Evolutionary conservation across 2,329 filamentous ascomycete species (phyloP), one percentile per base, ranked within the genome.

Genomic region (Cyclaneusma minus): DNA sequence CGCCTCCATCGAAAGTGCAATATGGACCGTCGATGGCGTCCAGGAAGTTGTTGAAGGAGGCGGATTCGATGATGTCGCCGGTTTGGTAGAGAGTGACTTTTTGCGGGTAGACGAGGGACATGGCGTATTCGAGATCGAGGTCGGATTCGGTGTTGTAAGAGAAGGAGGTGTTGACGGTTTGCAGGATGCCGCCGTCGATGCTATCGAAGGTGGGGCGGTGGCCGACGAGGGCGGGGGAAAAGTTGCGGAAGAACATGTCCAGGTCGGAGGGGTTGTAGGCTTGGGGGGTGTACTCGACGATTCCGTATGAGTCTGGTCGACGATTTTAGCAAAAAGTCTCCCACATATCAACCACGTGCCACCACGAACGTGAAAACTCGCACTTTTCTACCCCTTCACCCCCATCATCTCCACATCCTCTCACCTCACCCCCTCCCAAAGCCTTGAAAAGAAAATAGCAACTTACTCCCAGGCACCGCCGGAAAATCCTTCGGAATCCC

Each of bases 91-190:
- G 42, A 16, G 56, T 56, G 13, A 60, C 52, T 7, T 51, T 48
- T 36, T 69, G 62, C 2, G 63, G 66, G 31, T 56, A 58, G 18
- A 66, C 54, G 19, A 69, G 47, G 6, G 60, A 44, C 44, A 63
- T 66, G 28, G 60, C 60, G 34, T 67, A 62, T 32, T 67, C 48
- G 3, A 71, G 51, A 36, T 71, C 66, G 8, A 71, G 52, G 20
- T 61, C 47, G 2, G 61, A 61, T 46, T 71, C 66, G 22, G 55
- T 56, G 13, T 56, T 56, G 36, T 38, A 48, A 22, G 41, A 41
- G 29, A 52, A 53, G 6, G 43, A 33, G 28, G 50, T 44, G 4
- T 42, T 44, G 3, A 37, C 43, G 13, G 47, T 57, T 29, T 62
- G 59, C 8, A 58, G 49, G 8, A 47, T 24, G 3, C 51, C 58